Evolutionary conservation across 768 basidiomycete genomes (phyloP).

Genomic region (Tylopilus plumbeoviolaceoides): DNA sequence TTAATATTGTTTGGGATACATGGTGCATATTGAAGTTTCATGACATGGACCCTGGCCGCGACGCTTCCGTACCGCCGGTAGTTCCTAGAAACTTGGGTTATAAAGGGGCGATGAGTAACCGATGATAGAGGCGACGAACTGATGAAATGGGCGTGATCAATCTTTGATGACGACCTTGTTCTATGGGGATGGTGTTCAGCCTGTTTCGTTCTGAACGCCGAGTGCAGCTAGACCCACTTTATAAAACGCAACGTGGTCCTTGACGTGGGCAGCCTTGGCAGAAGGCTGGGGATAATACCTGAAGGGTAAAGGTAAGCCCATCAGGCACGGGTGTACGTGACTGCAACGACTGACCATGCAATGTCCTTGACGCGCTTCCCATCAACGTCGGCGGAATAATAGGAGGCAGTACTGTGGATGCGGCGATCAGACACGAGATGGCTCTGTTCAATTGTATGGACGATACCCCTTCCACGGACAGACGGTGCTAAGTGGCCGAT

Average conservation of each 20-base stretch:
- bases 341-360: constrained; percentile 51
- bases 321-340: background rate
- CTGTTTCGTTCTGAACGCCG: background rate
- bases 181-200: constrained; percentile 6
- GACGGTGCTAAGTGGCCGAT: constrained; percentile 35
- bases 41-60: background rate
- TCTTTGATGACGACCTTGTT: constrained; percentile 20
- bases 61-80: background rate
- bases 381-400: constrained; percentile 55
- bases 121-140: background rate
- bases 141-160: constrained; percentile 1
- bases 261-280: constrained; percentile 56
- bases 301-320: background rate
- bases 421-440: background rate
- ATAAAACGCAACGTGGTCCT: constrained; percentile 73
- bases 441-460: no score
- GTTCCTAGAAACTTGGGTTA: background rate
- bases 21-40: background rate
- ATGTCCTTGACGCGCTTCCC: constrained; percentile 51
- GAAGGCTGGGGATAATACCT: constrained; percentile 67
- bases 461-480: constrained; percentile 74
- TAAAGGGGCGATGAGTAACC: background rate
- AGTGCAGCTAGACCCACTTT: constrained; percentile 43
- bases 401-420: constrained; percentile 51
- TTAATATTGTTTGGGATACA: background rate